Conservation (phyloP, 768 basidiomycete species). For the Boletus vinaceobasis region DNA sequence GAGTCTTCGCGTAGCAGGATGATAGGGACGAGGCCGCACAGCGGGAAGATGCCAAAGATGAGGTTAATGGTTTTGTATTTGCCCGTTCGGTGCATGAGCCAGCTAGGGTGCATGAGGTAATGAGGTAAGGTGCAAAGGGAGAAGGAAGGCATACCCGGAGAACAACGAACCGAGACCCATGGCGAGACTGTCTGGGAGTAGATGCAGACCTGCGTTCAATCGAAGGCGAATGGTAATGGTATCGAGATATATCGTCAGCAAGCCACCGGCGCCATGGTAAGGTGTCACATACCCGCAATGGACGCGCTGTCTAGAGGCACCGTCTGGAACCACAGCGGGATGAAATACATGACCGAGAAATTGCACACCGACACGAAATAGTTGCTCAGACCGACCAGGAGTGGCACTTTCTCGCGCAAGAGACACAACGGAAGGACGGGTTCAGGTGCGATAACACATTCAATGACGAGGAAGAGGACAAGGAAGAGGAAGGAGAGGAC, state of each 20-base stretch:
- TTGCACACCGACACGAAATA: constrained; percentile 73
- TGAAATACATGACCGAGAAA: constrained; percentile 71
- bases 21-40: constrained; percentile 41
- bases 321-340: constrained; percentile 81
- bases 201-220: constrained; percentile 37
- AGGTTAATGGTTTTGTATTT: constrained; percentile 47
- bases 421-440: constrained; percentile 68
- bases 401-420: constrained; percentile 62
- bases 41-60: constrained; percentile 47
- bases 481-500: constrained; percentile 42
- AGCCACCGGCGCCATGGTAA: neutral
- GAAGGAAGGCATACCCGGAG: constrained; percentile 35
- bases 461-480: constrained; percentile 55
- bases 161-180: constrained; percentile 52
- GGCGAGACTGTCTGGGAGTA: constrained; percentile 48
- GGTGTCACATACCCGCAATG: constrained; percentile 45
- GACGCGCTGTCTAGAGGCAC: constrained; percentile 66
- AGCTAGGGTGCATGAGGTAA: constrained; percentile 19
- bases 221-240: neutral
- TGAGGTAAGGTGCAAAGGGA: neutral
- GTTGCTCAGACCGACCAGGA: constrained; percentile 68
- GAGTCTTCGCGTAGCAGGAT: constrained; percentile 24
- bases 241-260: neutral
- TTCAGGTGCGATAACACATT: constrained; percentile 59
- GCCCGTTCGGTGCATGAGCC: constrained; percentile 50